Conservation (phyloP, 1,284 basidiomycete genomes). For the Cerrena zonata region DNA sequence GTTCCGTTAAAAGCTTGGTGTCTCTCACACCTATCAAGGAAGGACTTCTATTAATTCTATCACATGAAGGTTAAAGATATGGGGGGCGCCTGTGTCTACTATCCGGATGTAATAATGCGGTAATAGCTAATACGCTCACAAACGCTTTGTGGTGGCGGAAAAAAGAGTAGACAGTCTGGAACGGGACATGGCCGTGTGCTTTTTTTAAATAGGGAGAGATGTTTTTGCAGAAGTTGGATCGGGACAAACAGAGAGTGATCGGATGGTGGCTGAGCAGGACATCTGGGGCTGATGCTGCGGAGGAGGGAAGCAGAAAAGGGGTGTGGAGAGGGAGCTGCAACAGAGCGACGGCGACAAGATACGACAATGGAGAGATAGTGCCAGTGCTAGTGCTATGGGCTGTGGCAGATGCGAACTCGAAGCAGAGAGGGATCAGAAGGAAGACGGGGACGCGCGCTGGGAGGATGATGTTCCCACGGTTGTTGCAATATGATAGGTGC, state of each 20-base stretch:
- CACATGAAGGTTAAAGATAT: too few species aligned
- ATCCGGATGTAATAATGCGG: too few species aligned
- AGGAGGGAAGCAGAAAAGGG: not conserved
- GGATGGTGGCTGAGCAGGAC: too few species aligned
- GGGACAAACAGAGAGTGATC: too few species aligned
- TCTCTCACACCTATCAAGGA: not conserved
- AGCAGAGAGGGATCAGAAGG: not conserved
- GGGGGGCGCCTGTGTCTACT: too few species aligned
- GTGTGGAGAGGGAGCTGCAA: not conserved
- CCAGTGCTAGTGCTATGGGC: too few species aligned
- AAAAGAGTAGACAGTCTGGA: not conserved
- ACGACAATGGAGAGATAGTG: too few species aligned
- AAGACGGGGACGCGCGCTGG: not conserved
- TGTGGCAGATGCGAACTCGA: too few species aligned
- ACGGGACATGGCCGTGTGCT: not conserved
- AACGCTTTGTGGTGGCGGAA: too few species aligned
- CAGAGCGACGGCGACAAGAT: not conserved
- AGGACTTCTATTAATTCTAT: not conserved
- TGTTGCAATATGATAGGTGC: slow-evolving; percentile 3
- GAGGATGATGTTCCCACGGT: slow-evolving; percentile 9
- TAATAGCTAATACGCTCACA: too few species aligned
- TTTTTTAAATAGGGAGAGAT: not conserved
- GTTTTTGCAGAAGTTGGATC: not conserved
- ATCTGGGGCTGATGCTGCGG: too few species aligned
- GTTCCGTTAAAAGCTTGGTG: not conserved